Evolutionary conservation across 2,329 filamentous ascomycete genomes (phyloP).

Genomic region (Diaporthe amygdali): DNA sequence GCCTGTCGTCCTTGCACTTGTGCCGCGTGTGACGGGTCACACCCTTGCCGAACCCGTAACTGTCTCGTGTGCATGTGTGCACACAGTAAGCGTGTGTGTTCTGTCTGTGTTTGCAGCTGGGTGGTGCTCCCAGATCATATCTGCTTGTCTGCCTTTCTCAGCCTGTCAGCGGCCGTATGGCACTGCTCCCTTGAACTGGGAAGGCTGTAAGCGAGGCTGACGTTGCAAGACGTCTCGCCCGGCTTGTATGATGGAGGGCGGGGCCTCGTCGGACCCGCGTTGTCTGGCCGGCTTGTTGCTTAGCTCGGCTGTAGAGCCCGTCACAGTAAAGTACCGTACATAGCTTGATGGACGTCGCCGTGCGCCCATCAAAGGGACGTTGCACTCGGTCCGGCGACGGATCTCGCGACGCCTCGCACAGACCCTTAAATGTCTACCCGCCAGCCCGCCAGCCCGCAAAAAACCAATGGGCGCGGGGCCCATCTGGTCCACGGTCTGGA

Average conservation of each 20-base stretch:
- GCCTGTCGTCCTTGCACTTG: slow-evolving; percentile 14
- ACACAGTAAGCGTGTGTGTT: neutral
- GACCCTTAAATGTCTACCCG: neutral
- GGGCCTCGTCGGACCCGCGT: neutral
- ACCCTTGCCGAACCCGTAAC: neutral
- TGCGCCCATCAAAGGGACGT: neutral
- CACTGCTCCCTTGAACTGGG: neutral
- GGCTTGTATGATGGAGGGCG: neutral
- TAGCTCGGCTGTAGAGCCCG: neutral
- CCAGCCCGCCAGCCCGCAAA: too few relatives aligned
- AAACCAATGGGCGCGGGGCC: neutral
- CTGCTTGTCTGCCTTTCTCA: neutral
- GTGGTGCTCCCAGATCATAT: neutral
- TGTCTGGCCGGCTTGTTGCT: neutral
- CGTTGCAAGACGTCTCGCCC: neutral
- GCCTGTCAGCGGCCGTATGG: neutral
- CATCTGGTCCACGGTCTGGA: neutral
- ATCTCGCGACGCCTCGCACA: slow-evolving; percentile 1
- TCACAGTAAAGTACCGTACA: too few relatives aligned
- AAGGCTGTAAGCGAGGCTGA: slow-evolving; percentile 13
- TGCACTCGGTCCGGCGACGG: neutral
- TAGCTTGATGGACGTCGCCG: neutral
- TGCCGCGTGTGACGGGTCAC: slow-evolving; percentile 8
- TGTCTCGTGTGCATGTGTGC: neutral
- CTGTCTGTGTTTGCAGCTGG: neutral